Evolutionary conservation across 1,139 yeast genomes (phyloP), one percentile per base, ranked within the genome.

Genomic region (Protomyces pachydermus): DNA sequence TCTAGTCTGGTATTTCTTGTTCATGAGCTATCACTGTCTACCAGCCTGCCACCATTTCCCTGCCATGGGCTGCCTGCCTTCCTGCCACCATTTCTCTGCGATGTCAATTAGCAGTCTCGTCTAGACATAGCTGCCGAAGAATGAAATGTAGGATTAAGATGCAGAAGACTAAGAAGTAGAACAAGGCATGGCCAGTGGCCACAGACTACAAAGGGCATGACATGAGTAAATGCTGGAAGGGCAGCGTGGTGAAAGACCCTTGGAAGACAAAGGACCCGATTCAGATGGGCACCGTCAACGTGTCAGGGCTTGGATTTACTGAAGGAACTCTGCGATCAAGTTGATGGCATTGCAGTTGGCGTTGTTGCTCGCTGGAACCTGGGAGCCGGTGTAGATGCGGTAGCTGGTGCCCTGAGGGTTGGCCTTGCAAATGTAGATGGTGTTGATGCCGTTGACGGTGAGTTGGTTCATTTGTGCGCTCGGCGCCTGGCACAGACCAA

Each of bases 311-410:
- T 28, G 32, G 32, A 1, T 1, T 10, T 20, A 42, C 20, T 42
- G 54, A 8, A 58, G 45, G 52, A 50, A 58, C 34, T 34, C 45
- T 14, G 62, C 56, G 14, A 50, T 52, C 35, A 58, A 52, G 52
- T 58, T 39, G 45, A 58, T 51, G 45, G 54, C 62, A 25, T 58
- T 51, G 56, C 62, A 58, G 62, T 58, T 58, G 38, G 56, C 52
- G 16, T 58, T 58, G 62, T 34, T 18, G 25, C 38, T 5, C 12
- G 42, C 42, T 18, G 62, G 62, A 6, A 25, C 56, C 53, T 58
- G 62, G 2, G 56, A 38, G 18, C 62, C 62, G 16, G 56, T 58
- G 62, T 58, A 58, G 56, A 58, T 32, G 42, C 62, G 53, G 56
- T 51, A 52, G 16, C 50, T 35, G 25, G 23, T 23, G 18, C 61